Conservation (phyloP, 192 early-diverging fungal species). For the Podila verticillata region DNA sequence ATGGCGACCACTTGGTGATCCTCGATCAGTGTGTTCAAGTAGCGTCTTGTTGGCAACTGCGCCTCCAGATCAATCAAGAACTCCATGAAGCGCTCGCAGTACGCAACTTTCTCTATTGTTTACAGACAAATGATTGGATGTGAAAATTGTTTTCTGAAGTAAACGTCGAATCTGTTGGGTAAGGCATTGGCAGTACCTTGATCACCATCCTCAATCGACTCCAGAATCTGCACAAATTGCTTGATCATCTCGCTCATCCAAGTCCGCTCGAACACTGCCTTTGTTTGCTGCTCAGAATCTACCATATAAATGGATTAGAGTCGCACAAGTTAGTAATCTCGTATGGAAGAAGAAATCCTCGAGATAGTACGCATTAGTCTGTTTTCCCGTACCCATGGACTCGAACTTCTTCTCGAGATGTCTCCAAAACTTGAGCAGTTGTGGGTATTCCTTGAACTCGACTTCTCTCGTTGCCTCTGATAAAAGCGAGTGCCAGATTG, state of each 20-base stretch:
- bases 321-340: neutral
- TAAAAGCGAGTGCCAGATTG: conserved; percentile 79
- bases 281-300: conserved; percentile 60
- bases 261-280: conserved; percentile 63
- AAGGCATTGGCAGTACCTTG: conserved; percentile 40
- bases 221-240: conserved; percentile 69
- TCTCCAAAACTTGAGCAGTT: conserved; percentile 76
- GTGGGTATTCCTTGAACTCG: conserved; percentile 68
- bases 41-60: conserved; percentile 93
- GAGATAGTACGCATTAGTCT: too few species aligned
- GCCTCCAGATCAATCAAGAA: conserved; percentile 88
- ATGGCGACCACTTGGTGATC: conserved; percentile 80
- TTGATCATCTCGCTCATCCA: conserved; percentile 77
- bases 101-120: conserved; percentile 58
- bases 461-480: conserved; percentile 59
- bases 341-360: too few species aligned
- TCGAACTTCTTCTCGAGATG: conserved; percentile 64
- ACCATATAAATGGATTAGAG: conserved; percentile 4
- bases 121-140: too few species aligned
- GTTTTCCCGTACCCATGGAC: conserved; percentile 49
- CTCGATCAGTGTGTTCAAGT: conserved; percentile 78
- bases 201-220: conserved; percentile 59
- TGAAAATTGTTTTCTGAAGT: conserved; percentile 1
- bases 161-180: neutral
- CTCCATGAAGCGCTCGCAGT: conserved; percentile 80